phyloP scores from a whole-genome alignment of 139 green algal genomes.

The Pseudopediastrum boryanum region DNA sequence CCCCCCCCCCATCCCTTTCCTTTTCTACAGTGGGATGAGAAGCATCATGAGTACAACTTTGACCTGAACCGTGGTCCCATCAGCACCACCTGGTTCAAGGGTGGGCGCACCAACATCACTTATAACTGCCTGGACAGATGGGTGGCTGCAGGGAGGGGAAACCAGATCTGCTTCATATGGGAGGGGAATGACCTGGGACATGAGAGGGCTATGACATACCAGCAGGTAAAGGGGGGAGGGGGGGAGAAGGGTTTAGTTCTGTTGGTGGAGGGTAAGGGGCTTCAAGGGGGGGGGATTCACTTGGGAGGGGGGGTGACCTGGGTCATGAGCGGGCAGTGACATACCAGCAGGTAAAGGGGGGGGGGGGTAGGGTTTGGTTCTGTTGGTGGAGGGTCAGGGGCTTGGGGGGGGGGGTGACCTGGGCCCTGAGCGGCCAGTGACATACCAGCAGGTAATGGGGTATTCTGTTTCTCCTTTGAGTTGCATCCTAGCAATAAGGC shows the following conservation, averaged over 20 bases:
- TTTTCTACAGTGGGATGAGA: slow-evolving; percentile 60
- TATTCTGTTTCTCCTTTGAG: too few relatives aligned
- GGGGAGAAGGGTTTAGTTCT: too few relatives aligned
- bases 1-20: neutral
- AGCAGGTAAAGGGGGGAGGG: too few relatives aligned
- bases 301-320: too few relatives aligned
- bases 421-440: too few relatives aligned
- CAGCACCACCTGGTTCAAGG: slow-evolving; percentile 78
- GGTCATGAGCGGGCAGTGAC: slow-evolving; percentile 66
- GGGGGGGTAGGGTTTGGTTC: too few relatives aligned
- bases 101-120: slow-evolving; percentile 79
- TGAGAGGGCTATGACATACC: slow-evolving; percentile 75
- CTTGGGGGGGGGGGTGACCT: too few relatives aligned
- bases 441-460: too few relatives aligned
- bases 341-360: slow-evolving; percentile 84
- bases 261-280: too few relatives aligned
- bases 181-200: slow-evolving; percentile 86
- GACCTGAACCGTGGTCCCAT: slow-evolving; percentile 79
- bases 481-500: too few relatives aligned
- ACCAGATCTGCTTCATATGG: slow-evolving; percentile 49
- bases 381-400: too few relatives aligned
- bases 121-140: slow-evolving; percentile 91
- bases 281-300: too few relatives aligned
- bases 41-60: slow-evolving; percentile 82
- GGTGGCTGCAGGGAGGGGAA: slow-evolving; percentile 59